Conservation (phyloP, 345 rosid species). For the Triadica sebifera region DNA sequence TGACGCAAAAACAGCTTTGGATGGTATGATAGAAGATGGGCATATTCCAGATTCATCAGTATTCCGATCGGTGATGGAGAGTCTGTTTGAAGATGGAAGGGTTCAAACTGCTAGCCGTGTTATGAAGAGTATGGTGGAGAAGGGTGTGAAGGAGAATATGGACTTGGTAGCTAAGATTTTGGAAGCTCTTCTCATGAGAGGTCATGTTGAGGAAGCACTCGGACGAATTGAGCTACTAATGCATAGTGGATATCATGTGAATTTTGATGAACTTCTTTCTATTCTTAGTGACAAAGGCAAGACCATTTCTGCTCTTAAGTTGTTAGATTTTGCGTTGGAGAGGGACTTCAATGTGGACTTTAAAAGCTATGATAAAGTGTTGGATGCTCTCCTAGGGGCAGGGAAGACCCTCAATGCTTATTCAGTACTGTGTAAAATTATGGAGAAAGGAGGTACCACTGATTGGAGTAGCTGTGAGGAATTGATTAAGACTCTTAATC, state of each 20-base stretch:
- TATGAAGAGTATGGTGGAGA: conserved; percentile 83
- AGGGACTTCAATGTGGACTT: conserved; percentile 56
- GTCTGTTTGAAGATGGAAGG: conserved; percentile 80
- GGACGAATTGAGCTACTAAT: conserved; percentile 76
- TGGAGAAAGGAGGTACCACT: conserved; percentile 65
- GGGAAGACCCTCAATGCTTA: conserved; percentile 92
- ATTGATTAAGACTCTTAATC: conserved; percentile 70
- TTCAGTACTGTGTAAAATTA: conserved; percentile 71
- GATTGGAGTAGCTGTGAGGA: conserved; percentile 72
- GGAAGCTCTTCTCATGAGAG: conserved; percentile 84
- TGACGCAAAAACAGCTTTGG: conserved; percentile 80
- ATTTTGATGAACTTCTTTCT: conserved; percentile 60
- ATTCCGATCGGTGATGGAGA: conserved; percentile 79
- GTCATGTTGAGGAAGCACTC: conserved; percentile 87
- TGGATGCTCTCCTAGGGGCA: conserved; percentile 72
- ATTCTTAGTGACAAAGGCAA: conserved; percentile 72
- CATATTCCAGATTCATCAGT: conserved; percentile 62
- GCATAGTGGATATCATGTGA: conserved; percentile 46
- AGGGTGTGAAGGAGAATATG: conserved; percentile 70
- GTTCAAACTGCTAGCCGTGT: conserved; percentile 92
- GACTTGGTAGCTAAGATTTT: conserved; percentile 72
- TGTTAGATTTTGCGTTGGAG: conserved; percentile 69
- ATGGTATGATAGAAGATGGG: conserved; percentile 84
- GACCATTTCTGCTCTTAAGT: conserved; percentile 78
- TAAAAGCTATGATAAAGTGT: conserved; percentile 71